Evolutionary conservation across 257 asterid species (phyloP).

Genomic region (Capsicum baccatum): DNA sequence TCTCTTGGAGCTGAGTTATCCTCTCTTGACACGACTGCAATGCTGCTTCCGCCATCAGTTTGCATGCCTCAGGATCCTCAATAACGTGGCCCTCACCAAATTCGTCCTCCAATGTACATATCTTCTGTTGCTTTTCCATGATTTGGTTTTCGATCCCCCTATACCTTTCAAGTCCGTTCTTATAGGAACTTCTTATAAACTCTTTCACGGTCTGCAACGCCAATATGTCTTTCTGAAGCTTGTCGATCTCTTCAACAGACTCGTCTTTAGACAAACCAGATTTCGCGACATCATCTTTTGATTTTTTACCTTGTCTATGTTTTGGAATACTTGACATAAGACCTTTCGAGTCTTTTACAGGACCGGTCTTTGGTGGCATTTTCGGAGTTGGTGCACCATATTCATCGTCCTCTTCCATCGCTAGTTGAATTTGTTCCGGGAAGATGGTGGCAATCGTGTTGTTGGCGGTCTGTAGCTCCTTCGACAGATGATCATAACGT

Average conservation of each 20-base stretch:
- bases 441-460: constrained; percentile 71
- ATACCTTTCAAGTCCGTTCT: constrained; percentile 67
- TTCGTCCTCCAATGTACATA: constrained; percentile 69
- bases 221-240: constrained; percentile 77
- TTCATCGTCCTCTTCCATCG: constrained; percentile 63
- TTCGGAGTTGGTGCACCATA: constrained; percentile 26
- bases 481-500: constrained; percentile 75
- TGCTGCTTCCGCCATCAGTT: constrained; percentile 89
- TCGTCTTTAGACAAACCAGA: constrained; percentile 60
- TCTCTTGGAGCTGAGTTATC: constrained; percentile 58
- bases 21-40: constrained; percentile 79
- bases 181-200: constrained; percentile 86
- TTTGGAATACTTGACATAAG: constrained; percentile 56
- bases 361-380: constrained; percentile 44
- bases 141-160: constrained; percentile 83
- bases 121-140: constrained; percentile 71
- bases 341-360: constrained; percentile 56
- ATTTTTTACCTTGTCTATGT: constrained; percentile 41
- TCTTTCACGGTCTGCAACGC: constrained; percentile 79
- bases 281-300: constrained; percentile 36
- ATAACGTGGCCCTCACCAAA: constrained; percentile 58
- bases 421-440: constrained; percentile 73
- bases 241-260: constrained; percentile 73
- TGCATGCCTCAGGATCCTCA: constrained; percentile 82
- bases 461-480: constrained; percentile 84